These are phyloP conservation scores for Mycena citricolor DNA, from an alignment of 1,284 basidiomycete genomes.

Conservation along the genomic window DNA sequence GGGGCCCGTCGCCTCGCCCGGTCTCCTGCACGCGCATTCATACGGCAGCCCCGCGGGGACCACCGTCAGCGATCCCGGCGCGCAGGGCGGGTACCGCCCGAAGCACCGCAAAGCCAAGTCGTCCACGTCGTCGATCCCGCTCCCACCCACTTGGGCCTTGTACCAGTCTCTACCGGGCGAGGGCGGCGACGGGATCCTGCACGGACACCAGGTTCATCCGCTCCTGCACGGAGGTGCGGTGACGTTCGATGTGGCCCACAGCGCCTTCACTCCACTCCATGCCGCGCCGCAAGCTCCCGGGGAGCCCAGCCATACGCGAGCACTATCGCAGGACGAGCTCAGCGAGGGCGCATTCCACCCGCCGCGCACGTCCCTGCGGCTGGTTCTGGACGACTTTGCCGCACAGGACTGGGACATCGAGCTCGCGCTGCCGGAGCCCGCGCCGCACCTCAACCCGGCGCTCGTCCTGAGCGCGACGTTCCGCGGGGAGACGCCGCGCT, in stretches of 20 bases:
- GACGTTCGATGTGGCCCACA: slow-evolving; percentile 53
- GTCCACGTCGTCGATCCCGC: too few relatives aligned
- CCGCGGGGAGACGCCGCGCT: background rate
- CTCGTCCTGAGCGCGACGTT: background rate
- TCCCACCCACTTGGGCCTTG: too few relatives aligned
- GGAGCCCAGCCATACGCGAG: slow-evolving; percentile 42
- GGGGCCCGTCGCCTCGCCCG: too few relatives aligned
- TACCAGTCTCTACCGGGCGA: too few relatives aligned
- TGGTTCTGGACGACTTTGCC: slow-evolving; percentile 55
- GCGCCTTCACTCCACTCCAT: slow-evolving; percentile 44
- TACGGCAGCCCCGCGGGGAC: too few relatives aligned
- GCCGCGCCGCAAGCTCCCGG: slow-evolving; percentile 37
- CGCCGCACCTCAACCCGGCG: background rate
- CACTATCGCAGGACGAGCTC: slow-evolving; percentile 35
- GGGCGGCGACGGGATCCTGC: too few relatives aligned
- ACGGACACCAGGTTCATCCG: slow-evolving; percentile 55
- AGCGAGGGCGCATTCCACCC: slow-evolving; percentile 52
- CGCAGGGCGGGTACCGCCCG: too few relatives aligned
- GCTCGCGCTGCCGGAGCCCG: slow-evolving; percentile 36
- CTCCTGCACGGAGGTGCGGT: slow-evolving; percentile 58
- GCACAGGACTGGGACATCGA: slow-evolving; percentile 66
- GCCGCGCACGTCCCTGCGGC: slow-evolving; percentile 51
- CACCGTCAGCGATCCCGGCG: too few relatives aligned
- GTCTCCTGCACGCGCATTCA: too few relatives aligned
- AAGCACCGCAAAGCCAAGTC: too few relatives aligned